Conservation (phyloP, 345 rosid genomes). For the Aquilaria sinensis region DNA sequence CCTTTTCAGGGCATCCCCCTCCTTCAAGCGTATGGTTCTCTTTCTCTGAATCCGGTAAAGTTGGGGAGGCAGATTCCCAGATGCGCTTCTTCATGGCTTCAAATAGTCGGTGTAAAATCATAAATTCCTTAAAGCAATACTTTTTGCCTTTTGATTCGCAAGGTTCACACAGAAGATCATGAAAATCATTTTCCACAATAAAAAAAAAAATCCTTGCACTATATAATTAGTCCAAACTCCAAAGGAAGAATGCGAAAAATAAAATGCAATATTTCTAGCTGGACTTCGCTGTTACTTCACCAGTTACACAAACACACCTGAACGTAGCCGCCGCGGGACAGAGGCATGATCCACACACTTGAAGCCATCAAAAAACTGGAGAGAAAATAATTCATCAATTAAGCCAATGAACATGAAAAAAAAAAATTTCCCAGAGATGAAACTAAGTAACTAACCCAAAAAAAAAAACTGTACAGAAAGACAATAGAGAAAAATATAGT, state of each 20-base stretch:
- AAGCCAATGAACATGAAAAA: background rate
- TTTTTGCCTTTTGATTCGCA: too few relatives aligned
- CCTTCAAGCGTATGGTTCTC: constrained; percentile 28
- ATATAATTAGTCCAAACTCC: too few relatives aligned
- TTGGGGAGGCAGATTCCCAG: constrained; percentile 47
- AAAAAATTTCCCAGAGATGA: background rate
- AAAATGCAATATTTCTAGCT: background rate
- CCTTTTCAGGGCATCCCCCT: constrained; percentile 32
- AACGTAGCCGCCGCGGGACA: constrained; percentile 91
- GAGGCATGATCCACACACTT: constrained; percentile 66
- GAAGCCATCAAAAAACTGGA: constrained; percentile 42
- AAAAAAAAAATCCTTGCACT: too few relatives aligned
- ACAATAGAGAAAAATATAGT: constrained; percentile 2
- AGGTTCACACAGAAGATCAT: too few relatives aligned
- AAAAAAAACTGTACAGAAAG: too few relatives aligned
- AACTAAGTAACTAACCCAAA: too few relatives aligned
- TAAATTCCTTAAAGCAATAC: background rate
- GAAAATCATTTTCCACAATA: too few relatives aligned
- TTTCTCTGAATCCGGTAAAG: constrained; percentile 52
- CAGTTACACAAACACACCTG: constrained; percentile 38
- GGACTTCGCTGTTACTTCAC: constrained; percentile 1
- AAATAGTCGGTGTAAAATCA: constrained; percentile 24
- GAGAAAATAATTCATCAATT: background rate
- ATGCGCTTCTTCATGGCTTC: constrained; percentile 81
- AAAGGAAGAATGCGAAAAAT: too few relatives aligned